A percentile compares a stretch with the other conserved stretches of the same genome.
Evolutionary conservation across 1,139 yeast genomes (phyloP).

Genomic region (Blastobotrys apis): DNA sequence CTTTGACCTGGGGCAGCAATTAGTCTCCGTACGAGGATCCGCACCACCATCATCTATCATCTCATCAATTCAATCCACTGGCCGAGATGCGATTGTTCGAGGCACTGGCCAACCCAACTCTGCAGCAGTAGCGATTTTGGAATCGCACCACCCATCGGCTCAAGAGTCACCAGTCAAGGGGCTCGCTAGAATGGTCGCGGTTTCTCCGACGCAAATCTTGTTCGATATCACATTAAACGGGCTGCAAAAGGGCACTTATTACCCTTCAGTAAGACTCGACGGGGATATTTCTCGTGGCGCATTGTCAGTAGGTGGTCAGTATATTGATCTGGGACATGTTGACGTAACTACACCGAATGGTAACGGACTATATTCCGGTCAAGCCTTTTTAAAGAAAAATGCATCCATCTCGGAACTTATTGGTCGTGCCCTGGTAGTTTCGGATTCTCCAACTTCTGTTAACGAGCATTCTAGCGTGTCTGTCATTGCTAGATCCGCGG

Average conservation of each 20-base stretch:
- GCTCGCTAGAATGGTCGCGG: conserved; percentile 79
- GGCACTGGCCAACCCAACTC: conserved; percentile 87
- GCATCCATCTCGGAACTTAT: conserved; percentile 59
- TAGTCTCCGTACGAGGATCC: conserved; percentile 60
- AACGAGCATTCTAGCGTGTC: conserved; percentile 58
- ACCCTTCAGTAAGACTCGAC: conserved; percentile 60
- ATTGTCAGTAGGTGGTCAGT: conserved; percentile 59
- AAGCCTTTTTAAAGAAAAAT: conserved; percentile 49
- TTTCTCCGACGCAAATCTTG: conserved; percentile 45
- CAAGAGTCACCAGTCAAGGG: conserved; percentile 68
- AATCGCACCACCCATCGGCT: conserved; percentile 56
- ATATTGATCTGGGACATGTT: conserved; percentile 36
- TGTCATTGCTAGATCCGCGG: conserved; percentile 93
- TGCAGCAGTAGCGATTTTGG: conserved; percentile 89
- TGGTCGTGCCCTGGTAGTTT: conserved; percentile 74
- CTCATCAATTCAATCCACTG: conserved; percentile 60
- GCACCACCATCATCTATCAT: conserved; percentile 69
- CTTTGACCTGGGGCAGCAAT: conserved; percentile 49
- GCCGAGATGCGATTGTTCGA: conserved; percentile 84
- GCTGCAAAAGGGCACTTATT: conserved; percentile 54
- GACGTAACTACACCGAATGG: conserved; percentile 40
- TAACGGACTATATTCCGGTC: conserved; percentile 45
- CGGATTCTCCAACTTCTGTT: conserved; percentile 35
- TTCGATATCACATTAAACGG: conserved; percentile 81
- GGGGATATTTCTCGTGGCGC: conserved; percentile 83